Evolutionary conservation across 208 protist genomes (phyloP).

Genomic region (Borovskyia barvae): DNA sequence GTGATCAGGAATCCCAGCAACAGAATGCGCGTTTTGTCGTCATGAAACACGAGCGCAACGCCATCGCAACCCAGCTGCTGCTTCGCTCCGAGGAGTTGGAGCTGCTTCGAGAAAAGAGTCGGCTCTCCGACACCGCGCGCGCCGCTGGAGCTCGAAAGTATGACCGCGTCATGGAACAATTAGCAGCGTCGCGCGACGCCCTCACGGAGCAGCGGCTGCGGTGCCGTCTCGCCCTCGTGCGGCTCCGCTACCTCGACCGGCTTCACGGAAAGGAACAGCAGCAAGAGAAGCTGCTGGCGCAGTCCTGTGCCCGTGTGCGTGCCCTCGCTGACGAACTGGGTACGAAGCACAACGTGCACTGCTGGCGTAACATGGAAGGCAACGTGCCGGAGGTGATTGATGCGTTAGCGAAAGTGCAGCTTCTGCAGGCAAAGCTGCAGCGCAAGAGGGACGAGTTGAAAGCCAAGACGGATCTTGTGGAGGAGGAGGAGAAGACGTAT

Average conservation of each 20-base stretch:
- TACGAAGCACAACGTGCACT: constrained; percentile 97
- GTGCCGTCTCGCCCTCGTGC: constrained; percentile 77
- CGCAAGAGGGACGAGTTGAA: constrained; percentile 94
- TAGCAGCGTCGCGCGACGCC: constrained; percentile 85
- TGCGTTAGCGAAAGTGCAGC: constrained; percentile 97
- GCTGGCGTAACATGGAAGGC: constrained; percentile 97
- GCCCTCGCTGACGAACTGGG: constrained; percentile 96
- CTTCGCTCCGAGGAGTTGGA: constrained; percentile 97
- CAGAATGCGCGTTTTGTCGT: constrained; percentile 92
- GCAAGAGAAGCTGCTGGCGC: constrained; percentile 91
- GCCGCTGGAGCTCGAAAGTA: constrained; percentile 96
- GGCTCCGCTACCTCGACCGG: constrained; percentile 79
- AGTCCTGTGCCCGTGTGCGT: constrained; percentile 88
- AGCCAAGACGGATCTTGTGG: constrained; percentile 86
- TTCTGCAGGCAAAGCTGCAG: constrained; percentile 96
- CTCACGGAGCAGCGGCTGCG: constrained; percentile 92
- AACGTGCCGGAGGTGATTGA: constrained; percentile 94
- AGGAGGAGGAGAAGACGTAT: constrained; percentile 91
- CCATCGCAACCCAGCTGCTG: constrained; percentile 96
- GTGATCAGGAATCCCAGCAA: constrained; percentile 86
- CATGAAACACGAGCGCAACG: constrained; percentile 96
- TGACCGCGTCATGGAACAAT: constrained; percentile 80
- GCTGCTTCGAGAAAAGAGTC: constrained; percentile 97
- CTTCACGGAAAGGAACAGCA: constrained; percentile 87
- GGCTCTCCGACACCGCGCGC: constrained; percentile 94